Base-by-base conservation (phyloP, 163 green algal species). In the Scenedesmus sp. region DNA sequence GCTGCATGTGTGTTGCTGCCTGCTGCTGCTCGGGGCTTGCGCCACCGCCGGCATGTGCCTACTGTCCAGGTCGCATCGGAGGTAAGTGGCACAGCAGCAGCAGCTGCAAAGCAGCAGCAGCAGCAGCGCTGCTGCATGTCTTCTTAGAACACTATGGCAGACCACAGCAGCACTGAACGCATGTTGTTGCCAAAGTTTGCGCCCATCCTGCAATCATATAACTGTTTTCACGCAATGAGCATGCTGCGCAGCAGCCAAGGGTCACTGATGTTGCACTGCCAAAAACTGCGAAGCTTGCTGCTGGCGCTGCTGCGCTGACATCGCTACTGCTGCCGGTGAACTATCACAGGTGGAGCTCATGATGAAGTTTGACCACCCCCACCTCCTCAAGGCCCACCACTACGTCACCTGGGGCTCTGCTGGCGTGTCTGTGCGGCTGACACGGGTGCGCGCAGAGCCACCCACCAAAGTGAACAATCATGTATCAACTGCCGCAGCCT, bases 311-410 rank as follows among this genome's bases (percentile, higher is more conserved):
- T 46, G 34, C 34, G 34, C 34, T 46, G 34, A 46, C 34, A 46
- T 46, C 34, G 34, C 34, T 46, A 46, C 34, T 46, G 34, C 81
- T 64, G 81, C 46, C 18, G 52, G 55, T 86, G 20, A 86, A 62
- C 34, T 34, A 8, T 59, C 16, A 46, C 55, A 91, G 70, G 88
- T 88, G 60, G 77, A 88, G 88, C 81, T 92, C 18, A 92, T 92
- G 89, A 85, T 89, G 89, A 81, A 87, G 54, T 92, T 92, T 84
- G 82, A 92, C 82, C 81, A 89, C 54, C 76, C 79, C 76, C 89
- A 89, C 56, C 77, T 92, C 15, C 57, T 92, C 54, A 88, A 85
- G 23, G 89, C 89, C 13, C 82, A 86, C 66, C 66, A 92, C 7
- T 92, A 86, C 26, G 89, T 92, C 18, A 92, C 89, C 4, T 92